Evolutionary conservation across 495 filamentous ascomycete genomes (phyloP), one percentile per base, ranked within the genome.

Genomic region (Letharia columbiana): DNA sequence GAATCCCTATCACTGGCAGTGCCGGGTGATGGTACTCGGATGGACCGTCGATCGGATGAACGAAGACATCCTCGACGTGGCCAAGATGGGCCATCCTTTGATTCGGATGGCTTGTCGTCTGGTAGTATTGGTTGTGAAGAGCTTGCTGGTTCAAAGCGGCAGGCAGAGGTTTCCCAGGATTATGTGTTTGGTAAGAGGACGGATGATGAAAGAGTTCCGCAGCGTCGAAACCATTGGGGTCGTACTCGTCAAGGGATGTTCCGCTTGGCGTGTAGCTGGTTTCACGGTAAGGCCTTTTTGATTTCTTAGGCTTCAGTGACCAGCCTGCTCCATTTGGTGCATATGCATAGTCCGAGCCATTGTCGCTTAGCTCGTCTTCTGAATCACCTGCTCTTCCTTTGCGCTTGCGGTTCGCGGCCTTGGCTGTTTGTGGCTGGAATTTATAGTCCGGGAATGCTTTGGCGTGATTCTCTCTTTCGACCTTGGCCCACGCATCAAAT

Each of bases 371-470:
- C 65, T 74, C 73, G 56, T 74, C 78, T 49, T 77, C 81, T 57
- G 75, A 73, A 47, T 71, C 74, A 54, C 73, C 37, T 73, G 78
- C 78, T 33, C 72, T 77, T 47, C 75, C 75, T 69, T 82, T 86
- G 62, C 78, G 77, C 67, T 82, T 86, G 65, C 79, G 86, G 64
- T 77, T 78, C 41, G 73, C 57, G 45, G 66, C 72, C 44, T 77
- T 76, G 37, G 87, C 79, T 75, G 96, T 96, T 61, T 86, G 82
- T 3, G 94, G 94, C 47, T 91, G 87, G 77, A 98, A 98, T 75
- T 96, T 98, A 80, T 98, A 98, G 41, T 88, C 87, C 2, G 94
- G 94, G 71, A 95, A 91, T 15, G 93, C 90, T 54, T 83, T 81
- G 60, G 89, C 86, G 72, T 98, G 94, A 75, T 95, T 96, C 42